phyloP scores from a whole-genome alignment of 768 basidiomycete species.

The Phaeotremella fagi region DNA sequence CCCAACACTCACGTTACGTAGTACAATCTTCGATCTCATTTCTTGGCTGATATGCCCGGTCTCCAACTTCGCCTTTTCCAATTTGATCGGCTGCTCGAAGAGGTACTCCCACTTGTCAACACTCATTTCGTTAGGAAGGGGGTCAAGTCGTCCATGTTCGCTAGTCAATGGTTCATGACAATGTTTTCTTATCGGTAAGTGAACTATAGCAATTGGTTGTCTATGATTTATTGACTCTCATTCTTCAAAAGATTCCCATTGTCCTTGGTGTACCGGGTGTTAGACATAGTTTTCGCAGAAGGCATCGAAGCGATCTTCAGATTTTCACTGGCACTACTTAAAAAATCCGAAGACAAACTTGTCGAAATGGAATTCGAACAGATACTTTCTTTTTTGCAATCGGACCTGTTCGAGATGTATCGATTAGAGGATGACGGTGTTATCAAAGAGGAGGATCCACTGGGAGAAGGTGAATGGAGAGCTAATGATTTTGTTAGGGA shows the following conservation, averaged over 20 bases:
- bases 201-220: too few relatives aligned
- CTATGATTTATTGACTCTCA: not conserved
- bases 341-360: slow-evolving; percentile 77
- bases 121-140: slow-evolving; percentile 90
- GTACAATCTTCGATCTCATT: slow-evolving; percentile 92
- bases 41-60: slow-evolving; percentile 98
- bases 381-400: slow-evolving; percentile 77
- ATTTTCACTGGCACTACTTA: slow-evolving; percentile 79
- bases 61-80: slow-evolving; percentile 81
- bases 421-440: slow-evolving; percentile 41
- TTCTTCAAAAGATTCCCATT: slow-evolving; percentile 74
- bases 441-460: slow-evolving; percentile 30
- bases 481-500: slow-evolving; percentile 83
- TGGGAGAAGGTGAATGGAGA: slow-evolving; percentile 53
- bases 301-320: slow-evolving; percentile 97
- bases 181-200: slow-evolving; percentile 87
- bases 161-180: slow-evolving; percentile 97
- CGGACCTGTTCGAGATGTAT: slow-evolving; percentile 75
- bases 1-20: not conserved
- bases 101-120: slow-evolving; percentile 84
- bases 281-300: slow-evolving; percentile 91
- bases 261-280: slow-evolving; percentile 90
- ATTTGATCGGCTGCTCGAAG: slow-evolving; percentile 93
- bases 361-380: slow-evolving; percentile 85
- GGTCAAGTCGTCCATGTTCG: slow-evolving; percentile 96